Conservation (phyloP, 768 basidiomycete species). For the Macrocybe gigantea region DNA sequence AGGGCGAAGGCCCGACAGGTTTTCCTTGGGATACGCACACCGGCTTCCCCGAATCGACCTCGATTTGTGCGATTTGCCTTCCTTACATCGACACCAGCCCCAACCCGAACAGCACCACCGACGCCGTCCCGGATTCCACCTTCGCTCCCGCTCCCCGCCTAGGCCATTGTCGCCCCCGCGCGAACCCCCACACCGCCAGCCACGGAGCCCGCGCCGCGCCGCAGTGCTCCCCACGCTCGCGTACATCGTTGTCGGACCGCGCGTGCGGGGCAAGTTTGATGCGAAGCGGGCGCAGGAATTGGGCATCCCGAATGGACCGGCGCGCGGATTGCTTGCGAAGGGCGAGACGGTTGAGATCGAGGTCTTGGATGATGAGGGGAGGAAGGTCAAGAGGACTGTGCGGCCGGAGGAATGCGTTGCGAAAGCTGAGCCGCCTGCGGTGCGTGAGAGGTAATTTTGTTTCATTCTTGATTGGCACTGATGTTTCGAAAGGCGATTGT, state of each 20-base stretch:
- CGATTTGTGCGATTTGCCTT: too few relatives aligned
- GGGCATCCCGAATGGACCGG: constrained; percentile 53
- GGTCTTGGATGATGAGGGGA: constrained; percentile 32
- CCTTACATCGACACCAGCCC: too few relatives aligned
- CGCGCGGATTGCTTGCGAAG: constrained; percentile 53
- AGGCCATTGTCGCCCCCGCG: constrained; percentile 12
- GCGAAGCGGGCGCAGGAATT: constrained; percentile 54
- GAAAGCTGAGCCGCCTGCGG: constrained; percentile 43
- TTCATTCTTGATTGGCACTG: not conserved
- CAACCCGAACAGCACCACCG: not conserved
- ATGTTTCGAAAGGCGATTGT: constrained; percentile 43
- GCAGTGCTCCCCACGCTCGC: constrained; percentile 29
- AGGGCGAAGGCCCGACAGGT: too few relatives aligned
- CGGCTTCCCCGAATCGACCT: too few relatives aligned
- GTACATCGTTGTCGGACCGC: constrained; percentile 48
- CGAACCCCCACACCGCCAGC: constrained; percentile 11
- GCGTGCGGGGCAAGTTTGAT: constrained; percentile 67
- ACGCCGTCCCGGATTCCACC: constrained; percentile 27
- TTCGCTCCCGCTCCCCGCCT: constrained; percentile 28
- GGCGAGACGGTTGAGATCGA: constrained; percentile 60
- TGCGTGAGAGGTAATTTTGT: constrained; percentile 11
- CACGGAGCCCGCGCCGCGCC: not conserved
- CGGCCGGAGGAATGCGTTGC: constrained; percentile 56
- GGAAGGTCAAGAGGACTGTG: constrained; percentile 39
- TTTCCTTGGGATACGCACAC: too few relatives aligned